Base-by-base conservation (phyloP, 768 basidiomycete species). In the Melanogaster broomeanus region DNA sequence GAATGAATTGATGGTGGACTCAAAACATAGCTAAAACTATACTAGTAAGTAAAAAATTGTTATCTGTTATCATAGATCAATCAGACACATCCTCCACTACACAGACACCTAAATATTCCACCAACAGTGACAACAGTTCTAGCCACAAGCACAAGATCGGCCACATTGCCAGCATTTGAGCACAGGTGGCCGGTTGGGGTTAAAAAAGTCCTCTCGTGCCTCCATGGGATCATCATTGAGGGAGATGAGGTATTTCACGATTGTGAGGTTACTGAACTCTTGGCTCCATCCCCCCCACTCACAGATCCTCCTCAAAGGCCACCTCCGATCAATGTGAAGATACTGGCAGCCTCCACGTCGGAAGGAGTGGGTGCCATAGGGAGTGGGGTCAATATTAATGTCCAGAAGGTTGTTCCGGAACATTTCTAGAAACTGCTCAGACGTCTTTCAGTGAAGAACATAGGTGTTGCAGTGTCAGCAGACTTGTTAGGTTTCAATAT, bases 221-320 rank as follows among this genome's bases (percentile, higher is more conserved):
- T 67, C 57, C 1, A 50, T 57, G 0, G 70, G 70, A 18, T 71
- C 61, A 53, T 77, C 73, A 45, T 71, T 74, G 65, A 66, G 72
- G 1, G 71, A 73, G 19, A 75, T 69, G 11, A 76, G 58, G 51
- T 77, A 76, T 51, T 72, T 72, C 35, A 77, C 71, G 42, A 78
- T 74, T 0, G 73, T 76, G 49, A 71, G 37, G 42, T 66, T 65
- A 3, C 68, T 68, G 47, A 72, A 72, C 30, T 76, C 70, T 7
- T 60, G 68, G 45, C 37, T 62, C 76, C 77, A 78, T 4, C 76
- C 77, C 35, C 73, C 77, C 74, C 77, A 78, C n/a, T 72, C 70
- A 49, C 76, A 79, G 19, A 79, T 72, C 6, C 55, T 52, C 0
- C 69, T 52, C 2, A 77, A 52, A 1, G 61, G 56, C 75, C 75